Evolutionary conservation across 352 stramenopile species (phyloP), one percentile per base, ranked within the genome.

Genomic region (Globisporangium heterothallicum): DNA sequence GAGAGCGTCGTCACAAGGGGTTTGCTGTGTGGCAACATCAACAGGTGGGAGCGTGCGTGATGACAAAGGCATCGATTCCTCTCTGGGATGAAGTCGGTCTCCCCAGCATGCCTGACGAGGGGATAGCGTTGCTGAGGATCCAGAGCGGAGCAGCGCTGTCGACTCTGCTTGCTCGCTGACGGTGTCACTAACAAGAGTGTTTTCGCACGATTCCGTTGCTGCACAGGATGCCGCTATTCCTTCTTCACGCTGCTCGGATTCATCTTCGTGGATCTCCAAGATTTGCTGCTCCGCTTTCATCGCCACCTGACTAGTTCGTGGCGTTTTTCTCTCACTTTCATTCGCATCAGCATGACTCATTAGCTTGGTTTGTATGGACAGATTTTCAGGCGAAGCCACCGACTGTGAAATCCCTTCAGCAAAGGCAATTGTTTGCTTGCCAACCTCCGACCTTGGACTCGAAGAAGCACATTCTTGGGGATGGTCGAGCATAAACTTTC

Each of bases 91-190:
- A n/a, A n/a, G n/a, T 6, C 40, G n/a, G 4, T 59, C 47, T 18
- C 13, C 8, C 55, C 55, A 61, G 26, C 55, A 61, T 1, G 47
- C 40, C 55, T 56, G 47, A 13, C 41, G 40, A 26, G 55, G 40
- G 16, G 55, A 52, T 18, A n/a, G 9, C 13, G 26, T 8, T 19
- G 36, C 16, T 3, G 22, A 1, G 2, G 9, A 3, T n/a, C n/a
- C n/a, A n/a, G n/a, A n/a, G n/a, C n/a, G n/a, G n/a, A n/a, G n/a
- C n/a, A n/a, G n/a, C 12, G 19, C 6, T 6, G n/a, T 24, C 19
- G 19, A 8, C 0, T 7, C 21, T 14, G 26, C 14, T 12, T 53
- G 26, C 3, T 45, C 40, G 30, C 27, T 24, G 21, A 1, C 35
- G 0, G 18, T 2, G n/a, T 47, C 42, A 27, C 2, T 9, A 10